Conservation (phyloP, 2,329 filamentous ascomycete genomes). For the Diaporthe sp. region DNA sequence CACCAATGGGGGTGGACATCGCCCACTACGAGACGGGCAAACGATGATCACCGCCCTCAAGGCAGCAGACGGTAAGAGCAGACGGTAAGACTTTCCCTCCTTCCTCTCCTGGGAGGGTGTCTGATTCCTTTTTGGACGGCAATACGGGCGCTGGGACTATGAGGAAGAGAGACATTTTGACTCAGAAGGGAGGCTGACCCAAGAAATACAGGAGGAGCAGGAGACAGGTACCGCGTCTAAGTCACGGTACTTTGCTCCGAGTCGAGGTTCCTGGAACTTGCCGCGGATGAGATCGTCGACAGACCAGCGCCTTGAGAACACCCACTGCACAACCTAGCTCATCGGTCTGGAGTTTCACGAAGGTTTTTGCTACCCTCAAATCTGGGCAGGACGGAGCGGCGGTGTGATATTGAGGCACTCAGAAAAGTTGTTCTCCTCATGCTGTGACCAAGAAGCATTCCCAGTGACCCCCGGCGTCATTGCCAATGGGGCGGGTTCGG, state of each 20-base stretch:
- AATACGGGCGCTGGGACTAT: slow-evolving; percentile 4
- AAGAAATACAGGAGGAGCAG: neutral
- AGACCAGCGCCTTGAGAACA: neutral
- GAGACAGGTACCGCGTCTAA: slow-evolving; percentile 11
- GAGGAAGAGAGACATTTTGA: slow-evolving; percentile 28
- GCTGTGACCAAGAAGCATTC: slow-evolving; percentile 6
- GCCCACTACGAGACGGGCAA: neutral
- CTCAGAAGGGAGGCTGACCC: slow-evolving; percentile 23
- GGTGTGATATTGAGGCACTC: slow-evolving; percentile 20
- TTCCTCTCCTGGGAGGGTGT: slow-evolving; percentile 18
- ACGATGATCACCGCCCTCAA: slow-evolving; percentile 17
- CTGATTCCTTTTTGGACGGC: neutral
- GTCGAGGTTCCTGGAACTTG: slow-evolving; percentile 1
- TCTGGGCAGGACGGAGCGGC: slow-evolving; percentile 3
- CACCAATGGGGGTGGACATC: neutral
- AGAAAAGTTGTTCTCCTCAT: neutral
- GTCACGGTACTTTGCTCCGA: slow-evolving; percentile 2
- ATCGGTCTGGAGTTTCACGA: slow-evolving; percentile 13
- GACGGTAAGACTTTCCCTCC: slow-evolving; percentile 27
- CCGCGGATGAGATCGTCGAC: neutral
- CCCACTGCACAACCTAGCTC: neutral
- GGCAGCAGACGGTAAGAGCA: slow-evolving; percentile 14
- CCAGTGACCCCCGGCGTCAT: neutral
- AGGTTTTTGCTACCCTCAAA: neutral
- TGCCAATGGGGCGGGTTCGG: slow-evolving; percentile 23